Evolutionary conservation across 192 early-diverging fungal genomes (phyloP).

Genomic region (Rhizophagus clarus): DNA sequence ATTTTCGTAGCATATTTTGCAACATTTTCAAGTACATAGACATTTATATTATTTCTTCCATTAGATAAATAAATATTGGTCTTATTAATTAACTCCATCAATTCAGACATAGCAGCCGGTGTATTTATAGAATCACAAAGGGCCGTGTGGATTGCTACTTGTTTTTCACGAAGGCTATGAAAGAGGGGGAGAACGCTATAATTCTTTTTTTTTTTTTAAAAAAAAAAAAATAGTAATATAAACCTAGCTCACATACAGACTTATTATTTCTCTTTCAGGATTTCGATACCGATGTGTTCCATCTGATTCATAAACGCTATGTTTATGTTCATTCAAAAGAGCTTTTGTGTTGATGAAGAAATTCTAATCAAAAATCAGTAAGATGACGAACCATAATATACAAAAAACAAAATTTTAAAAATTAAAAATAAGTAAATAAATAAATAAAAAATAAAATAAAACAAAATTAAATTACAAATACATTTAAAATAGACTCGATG

Average conservation of each 20-base stretch:
- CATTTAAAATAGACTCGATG: conserved; percentile 75
- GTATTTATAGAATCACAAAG: conserved; percentile 95
- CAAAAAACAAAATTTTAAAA: not conserved
- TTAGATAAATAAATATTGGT: conserved; percentile 82
- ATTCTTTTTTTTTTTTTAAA: not conserved
- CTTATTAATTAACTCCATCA: conserved; percentile 75
- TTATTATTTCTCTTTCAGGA: conserved; percentile 72
- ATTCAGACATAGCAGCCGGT: conserved; percentile 73
- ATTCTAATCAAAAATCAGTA: conserved; percentile 58
- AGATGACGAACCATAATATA: not conserved
- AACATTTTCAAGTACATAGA: conserved; percentile 74
- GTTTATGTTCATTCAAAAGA: conserved; percentile 65
- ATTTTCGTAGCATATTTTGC: conserved; percentile 82
- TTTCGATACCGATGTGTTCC: conserved; percentile 73
- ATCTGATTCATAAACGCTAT: conserved; percentile 55
- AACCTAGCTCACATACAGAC: conserved; percentile 42
- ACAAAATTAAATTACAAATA: conserved; percentile 38
- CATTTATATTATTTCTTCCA: conserved; percentile 60
- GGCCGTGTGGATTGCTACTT: conserved; percentile 76
- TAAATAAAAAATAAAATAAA: no score
- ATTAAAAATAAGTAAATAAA: no score
- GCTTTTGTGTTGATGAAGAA: conserved; percentile 86
- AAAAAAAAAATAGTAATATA: not conserved
- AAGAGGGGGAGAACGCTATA: no score
- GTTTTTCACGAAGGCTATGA: conserved; percentile 62